Percentiles rank a stretch among this genome's conserved stretches.
These are phyloP conservation scores for Podospora pseudopauciseta DNA, from an alignment of 495 filamentous ascomycete species.

Conservation along the genomic window DNA sequence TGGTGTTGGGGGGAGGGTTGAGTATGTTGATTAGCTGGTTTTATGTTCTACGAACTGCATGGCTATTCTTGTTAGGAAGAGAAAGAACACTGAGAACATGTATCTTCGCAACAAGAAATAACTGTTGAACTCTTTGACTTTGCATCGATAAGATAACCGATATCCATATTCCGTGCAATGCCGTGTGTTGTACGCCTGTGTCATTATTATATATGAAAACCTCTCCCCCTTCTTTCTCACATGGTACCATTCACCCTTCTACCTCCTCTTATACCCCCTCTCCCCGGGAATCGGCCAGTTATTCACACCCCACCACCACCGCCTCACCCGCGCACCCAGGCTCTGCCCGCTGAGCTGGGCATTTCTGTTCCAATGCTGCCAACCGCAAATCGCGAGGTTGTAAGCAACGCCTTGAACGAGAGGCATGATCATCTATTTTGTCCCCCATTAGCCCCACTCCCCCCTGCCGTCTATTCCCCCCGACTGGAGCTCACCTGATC, in stretches of 20 bases:
- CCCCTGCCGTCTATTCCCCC: background rate
- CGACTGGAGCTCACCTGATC: constrained; percentile 64
- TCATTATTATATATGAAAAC: background rate
- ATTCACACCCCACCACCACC: constrained; percentile 92
- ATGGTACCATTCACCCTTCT: background rate
- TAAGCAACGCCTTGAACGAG: constrained; percentile 80
- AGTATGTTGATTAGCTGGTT: background rate
- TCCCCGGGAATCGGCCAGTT: constrained; percentile 65
- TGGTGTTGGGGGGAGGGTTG: background rate
- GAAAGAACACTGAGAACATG: background rate
- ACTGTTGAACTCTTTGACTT: too few species aligned
- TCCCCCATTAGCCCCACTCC: background rate
- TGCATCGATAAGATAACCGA: too few species aligned
- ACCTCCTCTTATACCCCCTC: constrained; percentile 9
- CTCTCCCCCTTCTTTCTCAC: background rate
- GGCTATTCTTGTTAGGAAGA: background rate
- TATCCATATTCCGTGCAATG: background rate
- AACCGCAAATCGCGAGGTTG: constrained; percentile 73
- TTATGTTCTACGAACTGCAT: background rate
- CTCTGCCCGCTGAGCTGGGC: constrained; percentile 66
- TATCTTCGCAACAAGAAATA: background rate
- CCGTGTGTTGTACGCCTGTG: background rate
- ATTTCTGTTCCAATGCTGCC: constrained; percentile 76
- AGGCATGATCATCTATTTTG: constrained; percentile 67
- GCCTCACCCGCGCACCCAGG: constrained; percentile 64